Base-by-base conservation (phyloP, 2,329 filamentous ascomycete genomes). In the Aphanoascus verrucosus region DNA sequence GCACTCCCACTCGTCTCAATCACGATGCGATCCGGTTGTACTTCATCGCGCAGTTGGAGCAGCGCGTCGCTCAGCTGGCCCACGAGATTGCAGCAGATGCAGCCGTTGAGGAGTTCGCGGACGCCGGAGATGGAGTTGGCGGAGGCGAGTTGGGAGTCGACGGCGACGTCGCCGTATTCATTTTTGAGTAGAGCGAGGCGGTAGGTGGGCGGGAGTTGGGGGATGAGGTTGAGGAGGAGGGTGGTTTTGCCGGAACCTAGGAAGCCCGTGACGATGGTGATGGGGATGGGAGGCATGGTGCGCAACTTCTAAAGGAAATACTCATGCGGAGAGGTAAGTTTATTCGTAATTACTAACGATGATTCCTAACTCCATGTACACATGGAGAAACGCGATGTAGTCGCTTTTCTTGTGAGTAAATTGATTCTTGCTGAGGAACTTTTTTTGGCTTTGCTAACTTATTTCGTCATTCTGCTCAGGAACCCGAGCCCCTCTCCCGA, bases 11-110 rank as follows among this genome's bases (percentile, higher is more conserved):
- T 87, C 1, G 93, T 98, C 76, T 98, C 93, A 67, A 98, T 83
- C 50, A 98, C 82, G 69, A 98, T 93, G 53, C 93, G 81, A 66
- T 96, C 86, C 0, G 89, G 91, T 0, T 60, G 58, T 5, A 78
- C 72, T 37, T 77, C 72, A 23, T 73, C 69, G 49, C 80, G 79
- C 40, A 98, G 82, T 64, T 93, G 83, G 42, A 79, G 72, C 15
- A 98, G 82, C 1, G 91, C 90, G 46, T 85, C 82, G 56, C 82
- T 81, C 6, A 98, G 81, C 69, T 94, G 88, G 14, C 93, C 93
- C 56, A 98, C 91, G 23, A 97, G 84, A 67, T 97, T 97, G 75
- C 93, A 98, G 79, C 93, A 98, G 70, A 98, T 97, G 73, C 93
- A 97, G 60, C 91, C 93, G 68, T 95, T 94, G 52, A 98, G 83